These are phyloP conservation scores for Naegleria fowleri DNA, from an alignment of 208 protist genomes.

Conservation along the genomic window DNA sequence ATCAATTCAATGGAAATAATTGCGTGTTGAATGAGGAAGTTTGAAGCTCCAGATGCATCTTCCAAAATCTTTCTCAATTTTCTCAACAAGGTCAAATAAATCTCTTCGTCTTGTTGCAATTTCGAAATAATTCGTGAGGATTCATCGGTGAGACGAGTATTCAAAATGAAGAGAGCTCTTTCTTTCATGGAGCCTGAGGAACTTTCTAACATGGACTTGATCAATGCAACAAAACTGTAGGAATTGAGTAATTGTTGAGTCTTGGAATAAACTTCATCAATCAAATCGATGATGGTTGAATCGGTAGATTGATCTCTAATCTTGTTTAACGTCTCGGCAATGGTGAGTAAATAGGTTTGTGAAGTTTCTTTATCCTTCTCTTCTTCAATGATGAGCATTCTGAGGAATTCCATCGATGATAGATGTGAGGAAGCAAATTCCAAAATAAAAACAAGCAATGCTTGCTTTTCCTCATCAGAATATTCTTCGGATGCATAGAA, in stretches of 20 bases:
- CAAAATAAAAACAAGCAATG: neutral
- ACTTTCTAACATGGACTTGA: neutral
- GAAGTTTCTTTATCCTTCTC: neutral
- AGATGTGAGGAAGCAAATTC: neutral
- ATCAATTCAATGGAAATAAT: constrained; percentile 1
- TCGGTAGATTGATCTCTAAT: neutral
- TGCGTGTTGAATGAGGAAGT: neutral
- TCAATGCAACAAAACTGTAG: neutral
- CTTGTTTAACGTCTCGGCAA: neutral
- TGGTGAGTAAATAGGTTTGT: neutral
- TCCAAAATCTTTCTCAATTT: neutral
- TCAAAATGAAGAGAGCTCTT: neutral
- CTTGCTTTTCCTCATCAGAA: neutral
- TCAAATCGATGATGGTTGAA: neutral
- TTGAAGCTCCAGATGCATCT: neutral
- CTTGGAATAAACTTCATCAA: neutral
- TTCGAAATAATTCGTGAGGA: neutral
- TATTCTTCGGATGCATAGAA: neutral
- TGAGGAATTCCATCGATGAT: neutral
- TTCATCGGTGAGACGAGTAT: neutral
- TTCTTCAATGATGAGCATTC: neutral
- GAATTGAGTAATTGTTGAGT: neutral
- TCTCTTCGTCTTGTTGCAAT: neutral
- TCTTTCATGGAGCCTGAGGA: neutral
- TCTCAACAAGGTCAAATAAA: neutral